Conservation (phyloP, 768 basidiomycete genomes). For the Lactifluus pinguis region DNA sequence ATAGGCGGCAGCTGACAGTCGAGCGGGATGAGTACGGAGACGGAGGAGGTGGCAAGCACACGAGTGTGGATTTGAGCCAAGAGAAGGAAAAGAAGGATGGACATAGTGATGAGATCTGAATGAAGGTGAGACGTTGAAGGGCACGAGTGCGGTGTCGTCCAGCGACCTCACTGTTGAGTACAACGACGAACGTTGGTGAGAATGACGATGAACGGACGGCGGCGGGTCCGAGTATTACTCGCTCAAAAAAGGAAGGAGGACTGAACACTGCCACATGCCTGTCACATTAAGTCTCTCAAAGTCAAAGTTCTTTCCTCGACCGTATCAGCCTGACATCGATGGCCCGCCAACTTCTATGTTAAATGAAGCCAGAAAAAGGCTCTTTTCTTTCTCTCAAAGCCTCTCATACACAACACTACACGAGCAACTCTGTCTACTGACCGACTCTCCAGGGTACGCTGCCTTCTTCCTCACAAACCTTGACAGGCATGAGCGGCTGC, state of each 20-base stretch:
- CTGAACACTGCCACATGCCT: neutral
- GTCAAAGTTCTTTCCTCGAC: slow-evolving; percentile 10
- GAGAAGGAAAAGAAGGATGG: slow-evolving; percentile 49
- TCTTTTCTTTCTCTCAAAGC: neutral
- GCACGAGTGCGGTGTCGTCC: slow-evolving; percentile 22
- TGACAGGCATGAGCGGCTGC: slow-evolving; percentile 8
- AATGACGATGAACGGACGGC: slow-evolving; percentile 2
- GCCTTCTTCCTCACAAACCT: slow-evolving; percentile 13
- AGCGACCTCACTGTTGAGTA: slow-evolving; percentile 22
- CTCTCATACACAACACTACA: neutral
- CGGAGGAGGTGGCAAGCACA: slow-evolving; percentile 25
- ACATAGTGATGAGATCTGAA: slow-evolving; percentile 44
- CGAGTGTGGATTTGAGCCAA: slow-evolving; percentile 39
- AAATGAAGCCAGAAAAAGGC: neutral
- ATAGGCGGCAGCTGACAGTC: slow-evolving; percentile 69
- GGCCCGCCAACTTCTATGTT: slow-evolving; percentile 5
- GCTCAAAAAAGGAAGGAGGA: slow-evolving; percentile 2
- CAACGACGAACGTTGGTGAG: slow-evolving; percentile 12
- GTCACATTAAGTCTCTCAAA: neutral
- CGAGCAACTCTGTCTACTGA: slow-evolving; percentile 9
- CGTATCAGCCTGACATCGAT: neutral
- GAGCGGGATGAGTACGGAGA: slow-evolving; percentile 48
- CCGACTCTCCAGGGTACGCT: slow-evolving; percentile 15
- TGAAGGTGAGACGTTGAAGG: slow-evolving; percentile 16
- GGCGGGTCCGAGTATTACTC: neutral